Evolutionary conservation across 2,329 filamentous ascomycete species (phyloP).

Genomic region (Aspergillus sp.): DNA sequence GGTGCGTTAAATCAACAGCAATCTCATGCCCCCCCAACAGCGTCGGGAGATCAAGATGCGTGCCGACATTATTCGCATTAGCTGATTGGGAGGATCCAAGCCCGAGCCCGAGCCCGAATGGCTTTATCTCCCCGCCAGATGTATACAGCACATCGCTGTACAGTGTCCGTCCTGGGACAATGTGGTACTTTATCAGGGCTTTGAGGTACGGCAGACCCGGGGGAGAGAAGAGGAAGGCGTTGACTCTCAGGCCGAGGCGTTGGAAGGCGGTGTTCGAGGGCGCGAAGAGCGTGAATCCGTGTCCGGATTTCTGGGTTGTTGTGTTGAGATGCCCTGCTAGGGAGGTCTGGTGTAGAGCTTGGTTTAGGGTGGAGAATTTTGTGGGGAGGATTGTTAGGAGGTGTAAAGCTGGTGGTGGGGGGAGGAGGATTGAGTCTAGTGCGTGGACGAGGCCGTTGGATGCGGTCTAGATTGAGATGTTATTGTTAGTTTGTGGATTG

Average conservation of each 20-base stretch:
- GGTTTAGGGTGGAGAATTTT: constrained; percentile 75
- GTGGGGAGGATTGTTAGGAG: constrained; percentile 66
- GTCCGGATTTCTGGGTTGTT: constrained; percentile 9
- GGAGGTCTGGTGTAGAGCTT: constrained; percentile 73
- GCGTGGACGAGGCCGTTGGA: constrained; percentile 81
- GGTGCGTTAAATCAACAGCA: constrained; percentile 68
- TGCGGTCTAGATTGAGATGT: constrained; percentile 51
- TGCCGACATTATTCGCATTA: constrained; percentile 26
- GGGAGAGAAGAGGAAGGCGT: constrained; percentile 81
- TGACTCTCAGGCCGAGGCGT: constrained; percentile 69
- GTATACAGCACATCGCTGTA: constrained; percentile 75
- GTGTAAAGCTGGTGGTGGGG: constrained; percentile 65
- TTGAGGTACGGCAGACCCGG: constrained; percentile 73
- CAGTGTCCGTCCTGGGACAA: constrained; percentile 70
- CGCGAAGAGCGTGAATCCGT: constrained; percentile 75
- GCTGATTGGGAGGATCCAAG: no score
- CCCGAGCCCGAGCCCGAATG: constrained; percentile 29
- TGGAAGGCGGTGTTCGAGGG: constrained; percentile 79
- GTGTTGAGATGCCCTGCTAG: constrained; percentile 53
- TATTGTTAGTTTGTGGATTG: constrained; percentile 1
- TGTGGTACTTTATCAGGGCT: constrained; percentile 76
- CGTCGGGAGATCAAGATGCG: constrained; percentile 65
- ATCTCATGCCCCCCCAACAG: constrained; percentile 66
- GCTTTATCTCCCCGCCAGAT: constrained; percentile 41
- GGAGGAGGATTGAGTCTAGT: constrained; percentile 71